These are phyloP conservation scores for Plasmodium inui DNA, from an alignment of 169 alveolate genomes.

Conservation along the genomic window DNA sequence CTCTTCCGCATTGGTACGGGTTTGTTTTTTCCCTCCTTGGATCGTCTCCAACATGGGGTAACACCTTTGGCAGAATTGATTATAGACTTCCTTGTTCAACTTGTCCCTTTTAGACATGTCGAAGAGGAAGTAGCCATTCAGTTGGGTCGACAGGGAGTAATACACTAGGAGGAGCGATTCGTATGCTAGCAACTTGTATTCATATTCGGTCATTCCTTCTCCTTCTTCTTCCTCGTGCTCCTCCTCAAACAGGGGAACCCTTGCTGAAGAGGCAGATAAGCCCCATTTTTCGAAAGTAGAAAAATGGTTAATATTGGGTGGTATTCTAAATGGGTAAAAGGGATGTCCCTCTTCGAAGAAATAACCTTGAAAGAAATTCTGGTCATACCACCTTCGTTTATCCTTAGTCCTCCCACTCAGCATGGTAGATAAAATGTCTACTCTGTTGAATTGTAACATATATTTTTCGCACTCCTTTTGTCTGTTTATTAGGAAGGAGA, in stretches of 20 bases:
- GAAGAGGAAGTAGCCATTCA: slow-evolving; percentile 36
- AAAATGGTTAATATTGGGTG: slow-evolving; percentile 29
- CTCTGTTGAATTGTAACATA: slow-evolving; percentile 31
- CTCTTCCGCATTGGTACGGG: background rate
- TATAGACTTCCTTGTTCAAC: background rate
- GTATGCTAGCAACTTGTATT: slow-evolving; percentile 47
- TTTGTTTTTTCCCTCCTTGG: background rate
- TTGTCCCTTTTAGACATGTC: slow-evolving; percentile 33
- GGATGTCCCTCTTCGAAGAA: slow-evolving; percentile 69
- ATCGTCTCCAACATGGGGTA: background rate
- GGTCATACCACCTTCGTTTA: background rate
- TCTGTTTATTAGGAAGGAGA: slow-evolving; percentile 45
- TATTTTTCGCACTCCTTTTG: slow-evolving; percentile 63
- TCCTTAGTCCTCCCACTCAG: background rate
- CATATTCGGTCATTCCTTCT: slow-evolving; percentile 37
- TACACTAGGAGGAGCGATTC: slow-evolving; percentile 67
- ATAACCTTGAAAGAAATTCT: slow-evolving; percentile 37
- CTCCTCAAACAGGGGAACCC: slow-evolving; percentile 26
- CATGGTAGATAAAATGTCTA: slow-evolving; percentile 11
- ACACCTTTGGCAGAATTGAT: slow-evolving; percentile 5
- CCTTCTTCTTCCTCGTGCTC: background rate
- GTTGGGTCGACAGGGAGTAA: slow-evolving; percentile 42
- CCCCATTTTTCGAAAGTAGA: slow-evolving; percentile 10
- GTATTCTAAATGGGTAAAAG: slow-evolving; percentile 49
- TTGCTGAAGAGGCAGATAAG: background rate